Evolutionary conservation across 129 eudicot genomes (phyloP).

Genomic region (Arctium minus): DNA sequence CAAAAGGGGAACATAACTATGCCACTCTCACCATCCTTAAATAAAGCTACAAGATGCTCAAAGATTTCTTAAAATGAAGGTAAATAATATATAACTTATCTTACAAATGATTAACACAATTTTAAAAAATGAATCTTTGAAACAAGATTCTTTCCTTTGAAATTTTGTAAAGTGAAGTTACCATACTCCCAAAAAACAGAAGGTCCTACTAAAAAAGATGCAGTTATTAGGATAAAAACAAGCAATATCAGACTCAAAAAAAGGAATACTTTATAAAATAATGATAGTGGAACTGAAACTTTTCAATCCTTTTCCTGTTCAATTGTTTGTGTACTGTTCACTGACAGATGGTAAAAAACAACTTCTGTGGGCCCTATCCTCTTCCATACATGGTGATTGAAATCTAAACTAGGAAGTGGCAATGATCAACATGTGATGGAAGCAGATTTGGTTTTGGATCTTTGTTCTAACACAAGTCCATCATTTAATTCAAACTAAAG

Average conservation of each 20-base stretch:
- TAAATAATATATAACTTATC: background rate
- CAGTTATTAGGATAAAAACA: slow-evolving; percentile 34
- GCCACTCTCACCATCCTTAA: background rate
- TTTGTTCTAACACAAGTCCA: background rate
- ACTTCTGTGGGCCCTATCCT: slow-evolving; percentile 13
- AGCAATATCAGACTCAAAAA: slow-evolving; percentile 29
- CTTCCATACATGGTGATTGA: slow-evolving; percentile 24
- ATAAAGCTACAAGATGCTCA: background rate
- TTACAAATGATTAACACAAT: background rate
- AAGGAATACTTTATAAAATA: slow-evolving; percentile 23
- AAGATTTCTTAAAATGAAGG: background rate
- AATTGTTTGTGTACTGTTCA: slow-evolving; percentile 20
- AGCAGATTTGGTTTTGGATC: slow-evolving; percentile 13
- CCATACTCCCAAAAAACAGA: slow-evolving; percentile 9
- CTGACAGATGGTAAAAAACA: slow-evolving; percentile 26
- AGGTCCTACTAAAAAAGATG: slow-evolving; percentile 37
- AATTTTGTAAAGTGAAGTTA: background rate
- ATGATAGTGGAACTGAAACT: slow-evolving; percentile 35
- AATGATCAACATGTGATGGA: slow-evolving; percentile 27
- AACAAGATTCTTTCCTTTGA: background rate
- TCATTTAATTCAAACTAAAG: slow-evolving; percentile 16
- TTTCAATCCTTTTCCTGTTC: slow-evolving; percentile 16
- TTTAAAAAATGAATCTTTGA: background rate
- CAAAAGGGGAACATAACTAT: background rate
- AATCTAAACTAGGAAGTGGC: slow-evolving; percentile 22